Evolutionary conservation across 192 early-diverging fungal genomes (phyloP), one percentile per base, ranked within the genome.

Genomic region (Phlyctochytrium planicorne): DNA sequence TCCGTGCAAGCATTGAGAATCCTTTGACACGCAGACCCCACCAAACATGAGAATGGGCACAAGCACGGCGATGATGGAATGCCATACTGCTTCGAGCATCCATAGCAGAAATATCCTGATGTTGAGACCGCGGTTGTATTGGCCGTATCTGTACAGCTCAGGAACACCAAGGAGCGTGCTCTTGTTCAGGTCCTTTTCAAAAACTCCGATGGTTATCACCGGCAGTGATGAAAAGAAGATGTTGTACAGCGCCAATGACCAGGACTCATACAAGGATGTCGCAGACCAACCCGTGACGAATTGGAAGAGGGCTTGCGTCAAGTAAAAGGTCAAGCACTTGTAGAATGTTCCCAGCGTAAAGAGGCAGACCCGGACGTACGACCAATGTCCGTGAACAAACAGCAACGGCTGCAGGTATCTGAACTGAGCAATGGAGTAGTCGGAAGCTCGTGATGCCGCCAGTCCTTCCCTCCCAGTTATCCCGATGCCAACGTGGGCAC

Each of bases 401-500:
- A 96, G 75, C 20, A 96, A 76, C 50, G 83, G 79, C 62, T 87
- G 88, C 63, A 96, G 70, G 76, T 91, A 94, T 37, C 89, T 73
- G 81, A 96, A 96, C 76, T 94, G 93, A 16, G 85, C 91, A 66
- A 96, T 90, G 17, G 90, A 86, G 68, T 92, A 96, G 80, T 96
- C 94, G 25, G 89, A 86, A 3, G 91, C 82, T 1, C 91, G 79
- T 24, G 90, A 91, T 1, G 94, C 94, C 62, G 91, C 90, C 59
- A 92, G 72, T 17, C 93, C 93, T 72, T 96, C 94, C 40, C 85
- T 83, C 0, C 94, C 94, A 1, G 92, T 86, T 36, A 96, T 94
- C 6, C 94, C 94, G 32, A 96, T 88, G 17, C 94, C 94, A 25
- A 94, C 91, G 63, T 96, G 91, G 12, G 94, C 91, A 66, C 90